phyloP scores from a whole-genome alignment of 2,329 filamentous ascomycete genomes.

The Aspergillus fumigatiaffinis region DNA sequence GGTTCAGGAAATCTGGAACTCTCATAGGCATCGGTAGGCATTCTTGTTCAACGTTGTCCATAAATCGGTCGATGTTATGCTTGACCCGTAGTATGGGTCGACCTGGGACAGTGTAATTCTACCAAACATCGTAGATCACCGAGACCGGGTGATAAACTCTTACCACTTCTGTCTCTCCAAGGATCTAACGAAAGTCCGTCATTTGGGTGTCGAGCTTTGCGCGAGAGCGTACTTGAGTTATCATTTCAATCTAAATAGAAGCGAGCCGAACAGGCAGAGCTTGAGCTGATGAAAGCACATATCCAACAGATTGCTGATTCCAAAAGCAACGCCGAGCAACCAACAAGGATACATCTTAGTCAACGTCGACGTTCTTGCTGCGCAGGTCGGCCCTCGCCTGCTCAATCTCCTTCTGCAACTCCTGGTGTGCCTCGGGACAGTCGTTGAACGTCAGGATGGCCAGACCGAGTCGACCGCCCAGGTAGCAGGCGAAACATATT shows the following conservation, averaged over 20 bases:
- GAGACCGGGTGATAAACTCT: neutral
- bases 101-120: neutral
- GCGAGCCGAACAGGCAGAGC: neutral
- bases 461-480: conserved; percentile 86
- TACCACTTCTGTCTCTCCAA: neutral
- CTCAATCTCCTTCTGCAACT: conserved; percentile 79
- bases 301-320: neutral
- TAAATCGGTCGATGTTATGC: neutral
- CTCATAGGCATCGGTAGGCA: neutral
- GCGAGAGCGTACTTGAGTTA: neutral
- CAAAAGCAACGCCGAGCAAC: neutral
- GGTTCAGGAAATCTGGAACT: neutral
- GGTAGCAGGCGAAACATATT: conserved; percentile 85
- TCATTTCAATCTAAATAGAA: neutral
- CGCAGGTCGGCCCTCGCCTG: conserved; percentile 42
- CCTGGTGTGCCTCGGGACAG: conserved; percentile 82
- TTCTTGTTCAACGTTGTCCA: neutral
- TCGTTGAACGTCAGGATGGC: conserved; percentile 97
- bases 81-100: neutral
- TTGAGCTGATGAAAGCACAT: neutral
- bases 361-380: conserved; percentile 40
- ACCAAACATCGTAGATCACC: neutral
- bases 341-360: conserved; percentile 25
- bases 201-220: neutral
- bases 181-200: neutral